Evolutionary conservation across 192 early-diverging fungal genomes (phyloP).

Genomic region (Allomyces macrogynus): DNA sequence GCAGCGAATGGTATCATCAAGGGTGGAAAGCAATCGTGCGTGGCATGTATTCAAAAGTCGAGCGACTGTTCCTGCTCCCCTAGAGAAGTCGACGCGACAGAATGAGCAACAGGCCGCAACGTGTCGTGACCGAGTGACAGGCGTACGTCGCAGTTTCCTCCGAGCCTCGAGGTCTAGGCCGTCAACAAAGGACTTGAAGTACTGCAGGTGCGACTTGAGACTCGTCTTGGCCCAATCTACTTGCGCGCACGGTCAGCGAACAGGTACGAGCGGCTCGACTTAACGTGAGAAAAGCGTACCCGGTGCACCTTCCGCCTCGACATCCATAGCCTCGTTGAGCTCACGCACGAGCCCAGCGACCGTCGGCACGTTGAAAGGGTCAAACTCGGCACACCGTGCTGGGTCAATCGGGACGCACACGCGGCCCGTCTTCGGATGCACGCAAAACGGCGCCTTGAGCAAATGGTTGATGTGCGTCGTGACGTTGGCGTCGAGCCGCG

Average conservation of each 20-base stretch:
- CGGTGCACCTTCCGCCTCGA: neutral
- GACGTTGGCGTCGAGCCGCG: slow-evolving; percentile 83
- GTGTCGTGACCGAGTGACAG: no score
- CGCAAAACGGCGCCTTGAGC: slow-evolving; percentile 91
- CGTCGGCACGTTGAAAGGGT: slow-evolving; percentile 61
- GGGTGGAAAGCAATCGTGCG: no score
- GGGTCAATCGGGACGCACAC: slow-evolving; percentile 82
- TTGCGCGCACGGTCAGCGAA: neutral
- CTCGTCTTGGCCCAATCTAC: slow-evolving; percentile 8
- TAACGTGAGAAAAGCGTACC: neutral
- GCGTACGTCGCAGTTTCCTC: neutral
- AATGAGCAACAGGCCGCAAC: neutral
- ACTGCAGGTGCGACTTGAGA: slow-evolving; percentile 11
- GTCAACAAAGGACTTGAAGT: slow-evolving; percentile 10
- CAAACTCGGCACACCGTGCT: slow-evolving; percentile 53
- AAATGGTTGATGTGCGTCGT: slow-evolving; percentile 78
- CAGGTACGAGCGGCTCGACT: neutral
- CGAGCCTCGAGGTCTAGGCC: slow-evolving; percentile 5
- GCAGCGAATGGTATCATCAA: no score
- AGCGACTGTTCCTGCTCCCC: neutral
- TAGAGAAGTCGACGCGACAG: neutral
- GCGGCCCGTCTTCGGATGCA: slow-evolving; percentile 79
- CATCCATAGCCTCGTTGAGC: slow-evolving; percentile 21
- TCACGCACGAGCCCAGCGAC: slow-evolving; percentile 44
- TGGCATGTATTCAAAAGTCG: neutral